Base-by-base conservation (phyloP, 768 basidiomycete species). In the Trametes cubensis region DNA sequence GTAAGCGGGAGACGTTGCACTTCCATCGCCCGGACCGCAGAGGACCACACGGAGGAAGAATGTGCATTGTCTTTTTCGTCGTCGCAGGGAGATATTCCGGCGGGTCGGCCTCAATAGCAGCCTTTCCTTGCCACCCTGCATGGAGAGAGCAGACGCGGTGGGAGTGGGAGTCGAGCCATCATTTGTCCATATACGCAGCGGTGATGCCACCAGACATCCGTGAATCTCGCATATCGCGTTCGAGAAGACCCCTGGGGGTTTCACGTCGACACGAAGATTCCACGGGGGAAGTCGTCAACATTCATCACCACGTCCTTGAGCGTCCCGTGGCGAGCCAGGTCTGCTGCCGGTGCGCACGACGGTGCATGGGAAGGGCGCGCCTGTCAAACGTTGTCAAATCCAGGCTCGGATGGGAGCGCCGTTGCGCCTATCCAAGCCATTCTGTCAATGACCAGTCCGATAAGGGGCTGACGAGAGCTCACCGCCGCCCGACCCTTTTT, bases 121-220 rank as follows among this genome's bases (percentile, higher is more conserved):
- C 34, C 28, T 34, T 34, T 5, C 34, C 34, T 34, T 34, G 34
- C 34, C 34, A 4, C 47, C 25, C 21, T 49, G 21, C 20, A 26
- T 49, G 47, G 26, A 49, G 20, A 26, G 15, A 26, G 15, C 6
- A 20, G 23, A 23, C 44, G 18, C 44, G 44, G 44, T 45, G 44
- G 34, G 23, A n/a, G 44, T 45, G 44, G 34, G 23, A n/a, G 26
- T 28, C 25, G 10, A 49, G 25, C 48, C 20, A 23, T 26, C 58
- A 62, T 62, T 46, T 56, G 61, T 47, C 55, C 30, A 56, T 41
- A 56, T 52, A 23, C 40, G 61, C 50, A 39, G 49, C 17, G 49
- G 18, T 20, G 55, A 34, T 21, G 23, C 34, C 18, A 41, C 55
- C 55, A 53, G 42, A 41, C 40, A 62, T 51, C 42, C 55, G 61